Conservation (phyloP, 164 flowering plant species). For the Vitis vinifera region ASM3070453v1 NC_081807.1:7553001-7553500, state of each 20-base stretch:
- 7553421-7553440: slow-evolving; percentile 69
- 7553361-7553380: neutral
- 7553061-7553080: too few species aligned
- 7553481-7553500: slow-evolving; percentile 66
- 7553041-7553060: too few species aligned
- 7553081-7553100: too few species aligned
- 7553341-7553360: neutral
- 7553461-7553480: slow-evolving; percentile 96
- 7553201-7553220: too few species aligned
- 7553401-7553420: slow-evolving; percentile 87
- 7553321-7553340: neutral
- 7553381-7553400: slow-evolving; percentile 60
- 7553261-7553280: neutral
- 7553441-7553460: slow-evolving; percentile 79
- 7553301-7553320: neutral
- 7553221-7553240: too few species aligned
- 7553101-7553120: too few species aligned
- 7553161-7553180: too few species aligned
- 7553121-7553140: too few species aligned
- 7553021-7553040: too few species aligned
- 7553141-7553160: too few species aligned
- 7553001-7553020: too few species aligned
- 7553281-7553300: neutral
- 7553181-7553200: too few species aligned
- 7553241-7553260: neutral